Evolutionary conservation across 2,329 filamentous ascomycete genomes (phyloP).

Genomic region (Eutypella sp.): DNA sequence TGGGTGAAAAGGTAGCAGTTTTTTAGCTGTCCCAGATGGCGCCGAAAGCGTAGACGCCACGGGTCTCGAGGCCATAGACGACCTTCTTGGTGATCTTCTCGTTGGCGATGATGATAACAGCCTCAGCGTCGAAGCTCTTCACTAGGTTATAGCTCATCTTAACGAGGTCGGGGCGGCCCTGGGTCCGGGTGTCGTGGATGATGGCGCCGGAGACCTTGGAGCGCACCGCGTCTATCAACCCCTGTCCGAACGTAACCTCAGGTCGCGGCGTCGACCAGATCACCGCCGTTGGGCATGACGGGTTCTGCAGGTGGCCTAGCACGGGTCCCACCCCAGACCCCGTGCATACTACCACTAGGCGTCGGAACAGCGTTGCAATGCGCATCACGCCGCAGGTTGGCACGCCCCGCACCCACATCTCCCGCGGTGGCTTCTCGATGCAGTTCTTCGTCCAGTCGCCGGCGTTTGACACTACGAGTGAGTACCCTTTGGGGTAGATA

Average conservation of each 20-base stretch:
- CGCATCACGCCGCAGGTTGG: slow-evolving; percentile 64
- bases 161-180: slow-evolving; percentile 54
- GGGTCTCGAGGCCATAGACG: slow-evolving; percentile 62
- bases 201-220: slow-evolving; percentile 56
- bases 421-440: slow-evolving; percentile 56
- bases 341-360: slow-evolving; percentile 63
- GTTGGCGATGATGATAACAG: slow-evolving; percentile 70
- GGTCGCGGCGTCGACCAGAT: slow-evolving; percentile 66
- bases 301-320: slow-evolving; percentile 53
- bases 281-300: slow-evolving; percentile 47
- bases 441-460: slow-evolving; percentile 68
- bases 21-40: slow-evolving; percentile 48
- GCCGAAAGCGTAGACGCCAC: slow-evolving; percentile 64
- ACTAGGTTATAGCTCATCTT: slow-evolving; percentile 47
- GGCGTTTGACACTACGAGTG: slow-evolving; percentile 65
- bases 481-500: slow-evolving; percentile 50
- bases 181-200: slow-evolving; percentile 59
- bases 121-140: slow-evolving; percentile 56
- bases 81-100: slow-evolving; percentile 61
- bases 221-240: slow-evolving; percentile 51
- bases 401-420: slow-evolving; percentile 64
- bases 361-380: slow-evolving; percentile 60
- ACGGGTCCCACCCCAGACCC: slow-evolving; percentile 70
- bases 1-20: neutral
- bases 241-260: slow-evolving; percentile 55